These are phyloP conservation scores for Sclerotiophoma versabilis DNA, from an alignment of 2,329 filamentous ascomycete species.

Conservation along the genomic window DNA sequence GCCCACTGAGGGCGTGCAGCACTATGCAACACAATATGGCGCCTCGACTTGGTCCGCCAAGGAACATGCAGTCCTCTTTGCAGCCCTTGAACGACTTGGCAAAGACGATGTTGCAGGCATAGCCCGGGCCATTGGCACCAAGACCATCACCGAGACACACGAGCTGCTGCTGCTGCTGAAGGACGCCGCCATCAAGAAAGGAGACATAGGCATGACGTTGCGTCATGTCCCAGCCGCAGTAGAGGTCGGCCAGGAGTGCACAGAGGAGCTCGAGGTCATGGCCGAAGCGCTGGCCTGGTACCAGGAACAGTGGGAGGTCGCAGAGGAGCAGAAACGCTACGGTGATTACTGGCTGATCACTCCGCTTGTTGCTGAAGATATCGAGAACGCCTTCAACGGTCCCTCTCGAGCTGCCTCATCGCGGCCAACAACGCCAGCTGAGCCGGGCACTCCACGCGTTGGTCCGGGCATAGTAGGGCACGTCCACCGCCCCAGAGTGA, in stretches of 20 bases:
- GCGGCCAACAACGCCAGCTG: slow-evolving; percentile 12
- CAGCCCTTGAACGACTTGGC: slow-evolving; percentile 69
- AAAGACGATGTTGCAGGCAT: slow-evolving; percentile 68
- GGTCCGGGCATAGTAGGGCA: slow-evolving; percentile 22
- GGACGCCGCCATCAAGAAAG: slow-evolving; percentile 52
- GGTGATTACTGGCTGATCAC: slow-evolving; percentile 71
- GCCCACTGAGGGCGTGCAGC: slow-evolving; percentile 9
- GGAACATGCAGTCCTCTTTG: slow-evolving; percentile 77
- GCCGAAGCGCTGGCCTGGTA: slow-evolving; percentile 70
- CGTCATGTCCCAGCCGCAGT: slow-evolving; percentile 72
- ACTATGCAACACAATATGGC: slow-evolving; percentile 67
- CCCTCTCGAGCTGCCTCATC: slow-evolving; percentile 26
- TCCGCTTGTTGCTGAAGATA: slow-evolving; percentile 43
- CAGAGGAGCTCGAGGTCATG: slow-evolving; percentile 69
- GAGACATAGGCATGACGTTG: slow-evolving; percentile 49
- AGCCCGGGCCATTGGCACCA: slow-evolving; percentile 69
- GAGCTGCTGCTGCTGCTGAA: slow-evolving; percentile 72
- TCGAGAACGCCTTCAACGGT: slow-evolving; percentile 40
- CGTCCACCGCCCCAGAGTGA: not conserved
- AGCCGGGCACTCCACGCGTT: slow-evolving; percentile 11
- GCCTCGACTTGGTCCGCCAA: slow-evolving; percentile 70
- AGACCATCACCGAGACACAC: slow-evolving; percentile 76
- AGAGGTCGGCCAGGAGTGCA: slow-evolving; percentile 74
- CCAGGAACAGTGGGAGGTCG: slow-evolving; percentile 69
- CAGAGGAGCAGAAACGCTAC: slow-evolving; percentile 66